Evolutionary conservation across 2,329 filamentous ascomycete genomes (phyloP).

Genomic region (Cladosporium austrohemisphaericum): DNA sequence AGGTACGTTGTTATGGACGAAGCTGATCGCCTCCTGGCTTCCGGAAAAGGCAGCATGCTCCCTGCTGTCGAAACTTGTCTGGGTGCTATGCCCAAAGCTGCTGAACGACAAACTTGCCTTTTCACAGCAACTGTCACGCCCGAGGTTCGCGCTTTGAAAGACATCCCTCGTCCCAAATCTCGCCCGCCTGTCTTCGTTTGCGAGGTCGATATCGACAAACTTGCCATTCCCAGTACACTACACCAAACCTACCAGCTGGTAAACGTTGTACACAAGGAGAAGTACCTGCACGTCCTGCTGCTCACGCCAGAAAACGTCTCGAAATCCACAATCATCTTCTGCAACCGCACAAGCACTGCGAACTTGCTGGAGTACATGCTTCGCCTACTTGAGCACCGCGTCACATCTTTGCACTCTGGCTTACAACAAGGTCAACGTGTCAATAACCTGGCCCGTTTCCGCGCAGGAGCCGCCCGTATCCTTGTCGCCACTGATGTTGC

Average conservation of each 20-base stretch:
- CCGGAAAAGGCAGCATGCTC: slow-evolving; percentile 81
- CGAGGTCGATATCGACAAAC: slow-evolving; percentile 69
- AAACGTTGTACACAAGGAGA: slow-evolving; percentile 87
- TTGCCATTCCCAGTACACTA: slow-evolving; percentile 77
- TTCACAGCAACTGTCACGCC: slow-evolving; percentile 96
- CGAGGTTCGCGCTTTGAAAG: slow-evolving; percentile 82
- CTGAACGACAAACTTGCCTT: slow-evolving; percentile 82
- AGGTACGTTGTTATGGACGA: slow-evolving; percentile 91
- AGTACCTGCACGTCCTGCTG: slow-evolving; percentile 87
- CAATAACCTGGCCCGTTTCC: slow-evolving; percentile 85
- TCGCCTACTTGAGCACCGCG: slow-evolving; percentile 78
- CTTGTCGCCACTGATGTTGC: slow-evolving; percentile 95
- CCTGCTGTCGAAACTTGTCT: slow-evolving; percentile 88
- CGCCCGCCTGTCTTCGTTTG: slow-evolving; percentile 81
- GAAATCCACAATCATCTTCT: slow-evolving; percentile 87
- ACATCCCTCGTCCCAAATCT: slow-evolving; percentile 59
- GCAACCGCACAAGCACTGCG: slow-evolving; percentile 85
- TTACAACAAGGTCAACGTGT: slow-evolving; percentile 81
- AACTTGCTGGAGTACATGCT: slow-evolving; percentile 86
- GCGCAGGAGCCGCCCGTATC: slow-evolving; percentile 80
- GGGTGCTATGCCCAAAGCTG: slow-evolving; percentile 70
- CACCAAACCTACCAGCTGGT: slow-evolving; percentile 82
- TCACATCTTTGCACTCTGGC: slow-evolving; percentile 85
- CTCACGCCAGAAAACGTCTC: slow-evolving; percentile 69
- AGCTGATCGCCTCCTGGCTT: slow-evolving; percentile 80